Base-by-base conservation (phyloP, 192 early-diverging fungal species). In the Lunasporangiospora selenospora region DNA sequence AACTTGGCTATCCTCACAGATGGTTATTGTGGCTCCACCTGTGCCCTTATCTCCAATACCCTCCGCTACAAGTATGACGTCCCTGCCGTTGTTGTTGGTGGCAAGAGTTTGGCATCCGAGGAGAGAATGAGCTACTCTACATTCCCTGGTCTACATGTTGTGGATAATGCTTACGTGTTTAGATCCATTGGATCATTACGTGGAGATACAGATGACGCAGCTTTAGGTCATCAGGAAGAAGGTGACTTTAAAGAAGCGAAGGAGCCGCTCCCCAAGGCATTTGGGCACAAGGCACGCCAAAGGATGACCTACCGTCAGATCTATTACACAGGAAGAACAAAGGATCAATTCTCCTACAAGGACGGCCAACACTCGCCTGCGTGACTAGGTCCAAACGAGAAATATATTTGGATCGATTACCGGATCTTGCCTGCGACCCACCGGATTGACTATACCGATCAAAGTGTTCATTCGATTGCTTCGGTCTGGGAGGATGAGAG, bases 371-470 rank as follows among this genome's bases (percentile, higher is more conserved):
- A n/a, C n/a, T n/a, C n/a, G n/a, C n/a, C n/a, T n/a, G n/a, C n/a
- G n/a, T n/a, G n/a, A n/a, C n/a, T n/a, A n/a, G n/a, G n/a, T n/a
- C n/a, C n/a, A n/a, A n/a, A n/a, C n/a, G n/a, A n/a, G n/a, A n/a
- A n/a, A n/a, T n/a, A n/a, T n/a, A n/a, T n/a, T 12, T 67, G 65
- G 65, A 21, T 59, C 21, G 66, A 70, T 36, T 70, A 60, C 29
- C 39, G 40, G 4, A 55, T 70, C 30, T 45, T 61, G 37, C 58
- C 58, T 2, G 66, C 57, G 4, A 26, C 16, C 4, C 1, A 39
- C 27, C 50, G 65, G 6, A 69, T 69, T 26, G 55, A 60, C 34
- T 70, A 61, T 45, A 55, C 58, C 5, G 57, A 70, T 13, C 36
- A 61, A 10, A 70, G 61, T 30, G 51, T 70, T 11, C 57, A 60